Evolutionary conservation across 2,329 filamentous ascomycete genomes (phyloP).

Genomic region (Penicillium rolfsii): DNA sequence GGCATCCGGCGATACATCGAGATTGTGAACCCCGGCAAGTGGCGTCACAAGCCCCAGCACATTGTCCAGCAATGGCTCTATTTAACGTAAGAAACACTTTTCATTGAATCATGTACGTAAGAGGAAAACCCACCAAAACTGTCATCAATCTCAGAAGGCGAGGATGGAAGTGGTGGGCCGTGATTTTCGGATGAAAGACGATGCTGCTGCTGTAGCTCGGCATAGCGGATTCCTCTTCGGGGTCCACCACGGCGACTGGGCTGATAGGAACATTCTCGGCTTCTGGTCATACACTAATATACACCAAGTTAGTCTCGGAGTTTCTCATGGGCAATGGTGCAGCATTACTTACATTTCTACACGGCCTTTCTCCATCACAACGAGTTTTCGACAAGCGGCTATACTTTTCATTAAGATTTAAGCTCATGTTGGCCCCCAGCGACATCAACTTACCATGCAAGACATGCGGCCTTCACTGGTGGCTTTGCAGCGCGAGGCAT

Average conservation of each 20-base stretch:
- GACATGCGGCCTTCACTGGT: constrained; percentile 25
- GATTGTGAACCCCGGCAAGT: constrained; percentile 23
- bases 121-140: neutral
- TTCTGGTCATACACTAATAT: constrained; percentile 22
- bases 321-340: neutral
- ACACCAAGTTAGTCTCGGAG: neutral
- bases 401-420: neutral
- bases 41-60: constrained; percentile 23
- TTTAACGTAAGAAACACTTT: neutral
- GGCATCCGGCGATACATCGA: constrained; percentile 23
- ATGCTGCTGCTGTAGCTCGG: constrained; percentile 14
- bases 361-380: constrained; percentile 31
- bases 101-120: neutral
- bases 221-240: constrained; percentile 25
- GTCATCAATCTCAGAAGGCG: constrained; percentile 8
- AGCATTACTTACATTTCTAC: constrained; percentile 22
- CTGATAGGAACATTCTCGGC: constrained; percentile 23
- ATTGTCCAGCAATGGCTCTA: constrained; percentile 22
- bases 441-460: constrained; percentile 20
- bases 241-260: constrained; percentile 32
- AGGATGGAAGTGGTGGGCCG: neutral
- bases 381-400: constrained; percentile 31
- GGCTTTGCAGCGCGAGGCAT: constrained; percentile 17
- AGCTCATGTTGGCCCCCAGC: neutral
- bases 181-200: constrained; percentile 4